A percentile compares a stretch with the other conserved stretches of the same genome.
phyloP scores from a whole-genome alignment of 2,329 filamentous ascomycete species.

The Alternaria gansuensis region DNA sequence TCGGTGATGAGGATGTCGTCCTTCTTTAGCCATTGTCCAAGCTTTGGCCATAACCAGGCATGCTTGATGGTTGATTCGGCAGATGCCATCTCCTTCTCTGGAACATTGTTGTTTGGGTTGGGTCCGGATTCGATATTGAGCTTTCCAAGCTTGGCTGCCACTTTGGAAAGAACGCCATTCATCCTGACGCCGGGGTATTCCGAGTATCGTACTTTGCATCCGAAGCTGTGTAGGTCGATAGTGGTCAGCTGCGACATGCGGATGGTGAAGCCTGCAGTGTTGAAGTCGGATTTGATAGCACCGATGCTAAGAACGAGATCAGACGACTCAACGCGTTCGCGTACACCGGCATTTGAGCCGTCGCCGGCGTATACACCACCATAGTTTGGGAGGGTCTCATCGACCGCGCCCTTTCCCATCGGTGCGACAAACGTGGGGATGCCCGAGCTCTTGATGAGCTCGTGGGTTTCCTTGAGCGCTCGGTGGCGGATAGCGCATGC shows the following conservation, averaged over 20 bases:
- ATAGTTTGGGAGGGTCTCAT: constrained; percentile 78
- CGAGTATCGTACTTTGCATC: constrained; percentile 77
- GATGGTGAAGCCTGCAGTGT: constrained; percentile 84
- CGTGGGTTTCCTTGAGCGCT: constrained; percentile 75
- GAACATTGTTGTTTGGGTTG: constrained; percentile 63
- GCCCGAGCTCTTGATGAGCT: constrained; percentile 74
- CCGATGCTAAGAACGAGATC: constrained; percentile 78
- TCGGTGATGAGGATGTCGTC: constrained; percentile 85
- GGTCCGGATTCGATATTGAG: constrained; percentile 65
- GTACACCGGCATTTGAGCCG: constrained; percentile 72
- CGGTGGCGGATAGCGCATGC: constrained; percentile 82
- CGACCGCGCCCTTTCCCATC: constrained; percentile 86
- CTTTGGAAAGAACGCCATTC: constrained; percentile 77
- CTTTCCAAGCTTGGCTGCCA: constrained; percentile 67
- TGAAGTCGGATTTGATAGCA: constrained; percentile 78
- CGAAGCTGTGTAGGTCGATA: constrained; percentile 81
- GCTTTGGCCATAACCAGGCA: constrained; percentile 78
- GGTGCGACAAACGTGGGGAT: constrained; percentile 87
- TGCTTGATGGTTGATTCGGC: constrained; percentile 66
- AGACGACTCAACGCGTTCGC: constrained; percentile 70
- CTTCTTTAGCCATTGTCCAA: constrained; percentile 75
- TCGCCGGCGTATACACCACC: constrained; percentile 87
- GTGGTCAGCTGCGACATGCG: constrained; percentile 77
- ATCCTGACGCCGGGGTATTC: constrained; percentile 81
- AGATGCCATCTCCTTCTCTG: constrained; percentile 45